phyloP scores from a whole-genome alignment of 352 stramenopile species.

The Pythium dissotocum region DNA sequence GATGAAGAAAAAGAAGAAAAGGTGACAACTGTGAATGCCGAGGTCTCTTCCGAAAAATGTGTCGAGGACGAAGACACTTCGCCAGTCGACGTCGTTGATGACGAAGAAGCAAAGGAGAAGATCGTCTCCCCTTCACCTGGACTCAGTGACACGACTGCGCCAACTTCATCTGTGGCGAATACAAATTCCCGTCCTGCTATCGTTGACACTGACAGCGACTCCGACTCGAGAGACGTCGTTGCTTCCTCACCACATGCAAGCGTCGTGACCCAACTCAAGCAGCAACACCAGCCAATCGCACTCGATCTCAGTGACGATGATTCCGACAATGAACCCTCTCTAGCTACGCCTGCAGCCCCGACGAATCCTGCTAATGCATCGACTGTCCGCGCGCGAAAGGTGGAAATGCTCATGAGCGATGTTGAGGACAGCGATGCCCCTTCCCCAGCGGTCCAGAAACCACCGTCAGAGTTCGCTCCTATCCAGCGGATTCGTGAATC shows the following conservation, averaged over 20 bases:
- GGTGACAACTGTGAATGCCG: not conserved
- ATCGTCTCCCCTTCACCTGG: not conserved
- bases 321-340: not conserved
- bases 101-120: not conserved
- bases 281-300: not conserved
- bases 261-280: slow-evolving; percentile 2
- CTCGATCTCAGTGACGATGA: slow-evolving; percentile 9
- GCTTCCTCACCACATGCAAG: not conserved
- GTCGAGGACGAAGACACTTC: not conserved
- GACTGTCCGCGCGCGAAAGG: slow-evolving; percentile 2
- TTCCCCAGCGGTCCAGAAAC: not conserved
- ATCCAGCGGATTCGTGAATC: not conserved
- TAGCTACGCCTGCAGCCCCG: too few relatives aligned
- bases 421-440: slow-evolving; percentile 25
- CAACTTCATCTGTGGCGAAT: too few relatives aligned
- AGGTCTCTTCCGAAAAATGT: not conserved
- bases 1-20: slow-evolving; percentile 1
- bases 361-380: too few relatives aligned
- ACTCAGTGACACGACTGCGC: too few relatives aligned
- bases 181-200: not conserved
- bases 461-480: not conserved
- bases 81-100: not conserved
- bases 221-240: not conserved
- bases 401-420: slow-evolving; percentile 33
- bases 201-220: not conserved